Evolutionary conservation across 2,329 filamentous ascomycete genomes (phyloP).

Genomic region (Diaporthe capsici): DNA sequence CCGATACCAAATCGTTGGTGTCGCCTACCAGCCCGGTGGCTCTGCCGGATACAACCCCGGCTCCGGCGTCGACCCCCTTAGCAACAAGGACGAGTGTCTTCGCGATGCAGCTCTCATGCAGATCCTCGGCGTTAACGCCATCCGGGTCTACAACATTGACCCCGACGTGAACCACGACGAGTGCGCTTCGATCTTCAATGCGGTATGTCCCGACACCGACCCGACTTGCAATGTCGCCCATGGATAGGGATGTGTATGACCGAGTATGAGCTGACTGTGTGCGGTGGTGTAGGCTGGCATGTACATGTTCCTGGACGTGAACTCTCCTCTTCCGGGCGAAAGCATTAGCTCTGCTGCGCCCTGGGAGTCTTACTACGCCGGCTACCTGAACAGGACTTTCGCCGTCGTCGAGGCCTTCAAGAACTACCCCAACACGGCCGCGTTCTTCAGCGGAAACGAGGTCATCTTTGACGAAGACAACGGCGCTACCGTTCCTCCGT

Average conservation of each 20-base stretch:
- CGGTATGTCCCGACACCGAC: slow-evolving; percentile 52
- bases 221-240: not conserved
- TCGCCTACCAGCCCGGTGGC: slow-evolving; percentile 79
- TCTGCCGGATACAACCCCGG: slow-evolving; percentile 72
- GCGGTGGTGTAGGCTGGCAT: slow-evolving; percentile 67
- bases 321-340: slow-evolving; percentile 73
- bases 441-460: slow-evolving; percentile 85
- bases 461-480: slow-evolving; percentile 78
- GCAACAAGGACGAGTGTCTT: slow-evolving; percentile 69
- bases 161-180: slow-evolving; percentile 76
- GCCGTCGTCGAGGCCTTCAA: slow-evolving; percentile 77
- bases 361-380: slow-evolving; percentile 71
- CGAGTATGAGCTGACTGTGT: not conserved
- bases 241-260: not conserved
- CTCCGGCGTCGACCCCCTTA: slow-evolving; percentile 70
- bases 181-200: slow-evolving; percentile 78
- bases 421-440: slow-evolving; percentile 76
- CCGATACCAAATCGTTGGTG: slow-evolving; percentile 76
- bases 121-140: slow-evolving; percentile 74
- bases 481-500: slow-evolving; percentile 75
- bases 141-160: slow-evolving; percentile 79
- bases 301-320: slow-evolving; percentile 79
- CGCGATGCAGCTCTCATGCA: slow-evolving; percentile 78
- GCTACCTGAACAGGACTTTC: slow-evolving; percentile 76
- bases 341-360: slow-evolving; percentile 68